A percentile compares a stretch with the other conserved stretches of the same genome.
Evolutionary conservation across 495 filamentous ascomycete species (phyloP).

Genomic region (Lophium mytilinum): DNA sequence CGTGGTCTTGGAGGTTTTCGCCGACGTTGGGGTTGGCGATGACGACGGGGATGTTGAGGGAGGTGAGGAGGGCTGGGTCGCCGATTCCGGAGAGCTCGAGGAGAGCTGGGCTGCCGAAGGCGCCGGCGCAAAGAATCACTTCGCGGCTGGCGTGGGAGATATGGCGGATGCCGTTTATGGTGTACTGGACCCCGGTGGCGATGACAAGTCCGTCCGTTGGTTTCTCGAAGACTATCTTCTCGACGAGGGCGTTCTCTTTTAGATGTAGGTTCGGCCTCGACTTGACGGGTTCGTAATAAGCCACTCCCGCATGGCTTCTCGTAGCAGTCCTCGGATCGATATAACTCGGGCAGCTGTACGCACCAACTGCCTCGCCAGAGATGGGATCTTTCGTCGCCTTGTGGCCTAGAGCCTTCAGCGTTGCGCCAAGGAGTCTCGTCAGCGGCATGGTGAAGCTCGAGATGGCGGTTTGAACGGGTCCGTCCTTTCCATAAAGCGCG

Average conservation of each 20-base stretch:
- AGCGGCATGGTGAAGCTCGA: neutral
- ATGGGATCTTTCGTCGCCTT: neutral
- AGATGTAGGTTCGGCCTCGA: neutral
- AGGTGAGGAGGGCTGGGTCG: neutral
- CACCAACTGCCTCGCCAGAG: neutral
- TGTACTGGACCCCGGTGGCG: neutral
- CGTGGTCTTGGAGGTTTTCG: conserved; percentile 9
- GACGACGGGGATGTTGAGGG: neutral
- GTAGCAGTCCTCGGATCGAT: neutral
- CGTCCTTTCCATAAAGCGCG: neutral
- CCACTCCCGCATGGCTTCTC: neutral
- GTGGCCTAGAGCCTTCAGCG: neutral
- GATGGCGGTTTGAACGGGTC: neutral
- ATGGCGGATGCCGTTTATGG: too few species aligned
- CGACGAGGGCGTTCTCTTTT: neutral
- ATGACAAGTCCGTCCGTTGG: neutral
- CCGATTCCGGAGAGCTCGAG: conserved; percentile 8
- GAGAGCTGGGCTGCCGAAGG: neutral
- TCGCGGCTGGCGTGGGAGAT: neutral
- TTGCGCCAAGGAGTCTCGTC: too few species aligned
- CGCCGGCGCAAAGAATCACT: neutral
- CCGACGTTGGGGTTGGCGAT: neutral
- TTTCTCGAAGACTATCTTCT: neutral
- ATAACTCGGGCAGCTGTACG: neutral
- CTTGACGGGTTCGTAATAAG: neutral